Base-by-base conservation (phyloP, 495 filamentous ascomycete species). In the Trichoderma erinaceum region DNA sequence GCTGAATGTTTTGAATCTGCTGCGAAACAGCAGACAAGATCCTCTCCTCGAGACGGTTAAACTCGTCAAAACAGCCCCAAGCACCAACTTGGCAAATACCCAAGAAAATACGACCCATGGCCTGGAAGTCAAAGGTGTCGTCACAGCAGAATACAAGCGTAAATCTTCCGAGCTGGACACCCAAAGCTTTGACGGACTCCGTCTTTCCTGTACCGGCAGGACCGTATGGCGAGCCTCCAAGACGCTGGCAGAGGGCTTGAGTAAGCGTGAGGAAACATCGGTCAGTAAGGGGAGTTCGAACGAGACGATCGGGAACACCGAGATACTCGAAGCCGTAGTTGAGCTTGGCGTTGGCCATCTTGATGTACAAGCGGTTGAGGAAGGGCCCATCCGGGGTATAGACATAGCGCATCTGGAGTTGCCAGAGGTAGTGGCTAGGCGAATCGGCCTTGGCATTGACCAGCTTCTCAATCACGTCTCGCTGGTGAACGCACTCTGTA, bases 61-160 rank as follows among this genome's bases (percentile, higher is more conserved):
- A 99, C 79, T 99, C 95, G 74, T 99, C 95, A 76, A 99, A 99
- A 79, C 95, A 99, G 75, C 95, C 95, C 95, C 95, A 99, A 16
- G 95, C 95, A 74, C 95, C 95, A 68, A 99, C 95, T 77, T 98
- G 96, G 75, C 96, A 99, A 69, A 99, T 97, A 84, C 95, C 95
- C 41, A 99, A 86, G 83, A 99, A 98, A 73, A 99, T 99, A 69
- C 95, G 91, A 6, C 95, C 95, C 95, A 99, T 99, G 43, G 95
- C 95, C 75, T 99, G 95, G 82, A 97, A 98, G 78, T 99, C 95
- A 73, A 99, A 99, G 0, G 94, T 98, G 76, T 98, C 95, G 73
- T 99, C 95, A 78, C 95, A 99, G 76, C 93, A 97, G 80, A 99
- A 98, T 21, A 99, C 95, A 25, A 99, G 85, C 16, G 96, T 99